phyloP scores from a whole-genome alignment of 2,329 filamentous ascomycete species.

The Zopfia rhizophila region DNA sequence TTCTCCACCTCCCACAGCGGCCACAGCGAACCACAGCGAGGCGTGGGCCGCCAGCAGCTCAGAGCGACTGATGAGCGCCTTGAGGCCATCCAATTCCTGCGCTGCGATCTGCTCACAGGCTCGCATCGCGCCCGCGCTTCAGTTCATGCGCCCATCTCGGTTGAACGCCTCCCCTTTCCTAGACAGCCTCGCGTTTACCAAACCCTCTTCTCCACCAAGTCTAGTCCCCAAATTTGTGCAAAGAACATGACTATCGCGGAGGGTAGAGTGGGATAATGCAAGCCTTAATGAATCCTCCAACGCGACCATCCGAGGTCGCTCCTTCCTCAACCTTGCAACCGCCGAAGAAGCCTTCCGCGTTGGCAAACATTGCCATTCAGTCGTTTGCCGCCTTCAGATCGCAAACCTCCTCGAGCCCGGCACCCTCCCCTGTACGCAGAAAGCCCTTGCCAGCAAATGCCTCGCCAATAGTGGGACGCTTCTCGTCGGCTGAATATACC shows the following conservation, averaged over 20 bases:
- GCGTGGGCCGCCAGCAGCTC: constrained; percentile 32
- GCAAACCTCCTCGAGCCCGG: constrained; percentile 53
- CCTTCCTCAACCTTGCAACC: constrained; percentile 37
- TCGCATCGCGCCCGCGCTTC: constrained; percentile 33
- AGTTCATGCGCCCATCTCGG: constrained; percentile 36
- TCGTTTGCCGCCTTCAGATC: constrained; percentile 58
- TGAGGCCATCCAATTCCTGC: constrained; percentile 40
- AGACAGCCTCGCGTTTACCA: constrained; percentile 33
- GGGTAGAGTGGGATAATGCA: constrained; percentile 42
- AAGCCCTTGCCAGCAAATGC: constrained; percentile 65
- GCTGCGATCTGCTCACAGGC: constrained; percentile 38
- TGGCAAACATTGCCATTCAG: constrained; percentile 54
- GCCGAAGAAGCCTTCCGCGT: constrained; percentile 46
- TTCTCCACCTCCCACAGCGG: constrained; percentile 29
- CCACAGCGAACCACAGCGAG: constrained; percentile 10
- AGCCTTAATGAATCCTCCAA: constrained; percentile 29
- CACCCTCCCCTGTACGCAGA: constrained; percentile 59
- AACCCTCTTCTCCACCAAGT: constrained; percentile 34
- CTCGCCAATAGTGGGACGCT: constrained; percentile 58
- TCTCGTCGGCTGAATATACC: constrained; percentile 54
- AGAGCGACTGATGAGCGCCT: constrained; percentile 31
- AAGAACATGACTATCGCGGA: constrained; percentile 41
- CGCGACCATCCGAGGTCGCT: constrained; percentile 36
- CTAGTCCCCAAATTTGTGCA: constrained; percentile 46
- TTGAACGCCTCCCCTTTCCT: constrained; percentile 42